These are phyloP conservation scores for Fraxinus xanthoxyloides DNA, from an alignment of 305 asterid species.

Conservation along the genomic window DNA sequence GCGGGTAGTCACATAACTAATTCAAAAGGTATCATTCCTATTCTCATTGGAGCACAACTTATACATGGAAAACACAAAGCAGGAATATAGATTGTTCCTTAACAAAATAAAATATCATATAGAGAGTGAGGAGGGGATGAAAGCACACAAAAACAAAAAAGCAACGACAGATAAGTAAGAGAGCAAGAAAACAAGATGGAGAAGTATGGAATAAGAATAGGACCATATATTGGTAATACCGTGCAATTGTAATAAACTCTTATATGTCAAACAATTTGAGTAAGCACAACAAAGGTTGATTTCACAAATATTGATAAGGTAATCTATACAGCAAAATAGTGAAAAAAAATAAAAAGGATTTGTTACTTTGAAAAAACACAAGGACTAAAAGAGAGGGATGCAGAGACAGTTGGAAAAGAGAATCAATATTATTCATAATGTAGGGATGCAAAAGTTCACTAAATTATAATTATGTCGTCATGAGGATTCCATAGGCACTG, in stretches of 20 bases:
- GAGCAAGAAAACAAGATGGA: conserved; percentile 1
- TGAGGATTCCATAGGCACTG: not conserved
- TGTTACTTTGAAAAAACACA: not conserved
- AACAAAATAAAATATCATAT: conserved; percentile 8
- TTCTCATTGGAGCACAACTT: not conserved
- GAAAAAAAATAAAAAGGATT: not conserved
- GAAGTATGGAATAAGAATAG: not conserved
- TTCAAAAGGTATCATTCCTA: not conserved
- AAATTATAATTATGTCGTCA: not conserved
- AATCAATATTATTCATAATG: not conserved
- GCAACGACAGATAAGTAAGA: not conserved
- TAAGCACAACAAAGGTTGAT: conserved; percentile 5
- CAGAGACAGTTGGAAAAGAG: not conserved
- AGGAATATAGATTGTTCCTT: not conserved
- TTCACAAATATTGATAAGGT: not conserved
- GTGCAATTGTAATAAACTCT: conserved; percentile 4
- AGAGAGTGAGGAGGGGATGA: not conserved
- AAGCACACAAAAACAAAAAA: not conserved
- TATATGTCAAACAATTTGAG: conserved; percentile 13
- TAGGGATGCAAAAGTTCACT: not conserved
- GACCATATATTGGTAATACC: not conserved
- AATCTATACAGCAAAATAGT: conserved; percentile 8
- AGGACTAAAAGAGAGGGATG: not conserved
- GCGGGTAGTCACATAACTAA: not conserved
- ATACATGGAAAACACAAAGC: not conserved